Conservation (phyloP, 2,329 filamentous ascomycete genomes). For the Fusarium pseudograminearum region DNA sequence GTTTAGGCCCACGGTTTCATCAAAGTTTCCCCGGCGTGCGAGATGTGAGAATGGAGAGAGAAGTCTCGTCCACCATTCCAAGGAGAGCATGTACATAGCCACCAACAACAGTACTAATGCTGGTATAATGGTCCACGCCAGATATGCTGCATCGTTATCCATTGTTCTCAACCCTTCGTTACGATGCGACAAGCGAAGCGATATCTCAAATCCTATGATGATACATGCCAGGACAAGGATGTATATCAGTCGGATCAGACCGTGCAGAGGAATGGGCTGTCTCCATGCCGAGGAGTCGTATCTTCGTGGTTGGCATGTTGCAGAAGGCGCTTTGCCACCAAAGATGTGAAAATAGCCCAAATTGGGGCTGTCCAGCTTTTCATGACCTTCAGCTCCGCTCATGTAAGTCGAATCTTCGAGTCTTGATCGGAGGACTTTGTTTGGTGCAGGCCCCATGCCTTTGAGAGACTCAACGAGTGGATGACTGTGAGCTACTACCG, state of each 20-base stretch:
- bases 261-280: constrained; percentile 50
- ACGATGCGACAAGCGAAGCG: constrained; percentile 49
- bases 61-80: constrained; percentile 51
- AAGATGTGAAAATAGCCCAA: constrained; percentile 47
- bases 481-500: constrained; percentile 54
- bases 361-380: constrained; percentile 45
- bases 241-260: constrained; percentile 45
- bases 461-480: constrained; percentile 52
- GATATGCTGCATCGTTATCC: constrained; percentile 46
- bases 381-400: constrained; percentile 53
- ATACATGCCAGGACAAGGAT: constrained; percentile 47
- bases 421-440: constrained; percentile 44
- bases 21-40: constrained; percentile 44
- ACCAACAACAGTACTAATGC: constrained; percentile 48
- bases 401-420: constrained; percentile 49
- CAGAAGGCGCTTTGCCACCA: constrained; percentile 42
- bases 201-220: constrained; percentile 52
- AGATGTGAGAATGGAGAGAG: constrained; percentile 53
- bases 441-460: constrained; percentile 52
- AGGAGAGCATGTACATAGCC: constrained; percentile 48
- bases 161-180: constrained; percentile 51
- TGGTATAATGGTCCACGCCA: constrained; percentile 54
- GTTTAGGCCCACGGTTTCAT: constrained; percentile 50
- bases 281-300: constrained; percentile 47
- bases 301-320: constrained; percentile 18